phyloP scores from a whole-genome alignment of 2,329 filamentous ascomycete genomes.

The Botrytis tulipae region DNA sequence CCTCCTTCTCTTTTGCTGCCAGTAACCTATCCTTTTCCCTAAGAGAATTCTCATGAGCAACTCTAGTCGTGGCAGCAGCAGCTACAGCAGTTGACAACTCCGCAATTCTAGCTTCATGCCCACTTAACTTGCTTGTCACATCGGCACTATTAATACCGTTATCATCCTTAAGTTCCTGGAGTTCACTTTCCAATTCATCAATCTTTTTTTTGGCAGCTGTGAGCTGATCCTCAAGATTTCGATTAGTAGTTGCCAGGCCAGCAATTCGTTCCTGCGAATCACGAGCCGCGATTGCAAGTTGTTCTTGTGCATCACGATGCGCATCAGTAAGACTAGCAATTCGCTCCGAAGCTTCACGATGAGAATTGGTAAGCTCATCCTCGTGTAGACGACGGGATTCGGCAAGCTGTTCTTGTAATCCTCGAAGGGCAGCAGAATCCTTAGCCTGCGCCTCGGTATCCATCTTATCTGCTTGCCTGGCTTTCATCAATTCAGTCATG shows the following conservation, averaged over 20 bases:
- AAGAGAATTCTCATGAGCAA: constrained; percentile 26
- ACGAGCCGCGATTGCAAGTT: constrained; percentile 13
- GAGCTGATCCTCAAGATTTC: constrained; percentile 14
- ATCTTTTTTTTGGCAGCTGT: constrained; percentile 35
- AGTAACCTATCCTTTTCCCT: constrained; percentile 30
- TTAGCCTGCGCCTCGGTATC: constrained; percentile 29
- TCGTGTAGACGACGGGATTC: constrained; percentile 22
- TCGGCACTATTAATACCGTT: constrained; percentile 34
- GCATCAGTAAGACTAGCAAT: constrained; percentile 13
- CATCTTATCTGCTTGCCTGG: constrained; percentile 30
- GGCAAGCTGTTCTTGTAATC: constrained; percentile 25
- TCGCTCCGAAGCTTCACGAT: constrained; percentile 18
- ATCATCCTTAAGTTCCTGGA: constrained; percentile 36
- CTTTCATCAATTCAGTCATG: constrained; percentile 40
- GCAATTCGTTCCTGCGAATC: constrained; percentile 18
- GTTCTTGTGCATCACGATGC: constrained; percentile 2
- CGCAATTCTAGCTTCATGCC: constrained; percentile 33
- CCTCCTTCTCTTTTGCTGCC: constrained; percentile 47
- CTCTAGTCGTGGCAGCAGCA: constrained; percentile 30
- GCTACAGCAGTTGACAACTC: constrained; percentile 32
- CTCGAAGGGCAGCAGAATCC: constrained; percentile 29
- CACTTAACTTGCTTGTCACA: constrained; percentile 33
- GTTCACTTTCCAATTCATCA: constrained; percentile 36
- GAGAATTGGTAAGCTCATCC: constrained; percentile 12
- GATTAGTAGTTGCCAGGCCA: constrained; percentile 10